Percentiles rank a stretch among this genome's conserved stretches.
Conservation (phyloP, 495 filamentous ascomycete genomes). For the Ascobolus immersus region DNA sequence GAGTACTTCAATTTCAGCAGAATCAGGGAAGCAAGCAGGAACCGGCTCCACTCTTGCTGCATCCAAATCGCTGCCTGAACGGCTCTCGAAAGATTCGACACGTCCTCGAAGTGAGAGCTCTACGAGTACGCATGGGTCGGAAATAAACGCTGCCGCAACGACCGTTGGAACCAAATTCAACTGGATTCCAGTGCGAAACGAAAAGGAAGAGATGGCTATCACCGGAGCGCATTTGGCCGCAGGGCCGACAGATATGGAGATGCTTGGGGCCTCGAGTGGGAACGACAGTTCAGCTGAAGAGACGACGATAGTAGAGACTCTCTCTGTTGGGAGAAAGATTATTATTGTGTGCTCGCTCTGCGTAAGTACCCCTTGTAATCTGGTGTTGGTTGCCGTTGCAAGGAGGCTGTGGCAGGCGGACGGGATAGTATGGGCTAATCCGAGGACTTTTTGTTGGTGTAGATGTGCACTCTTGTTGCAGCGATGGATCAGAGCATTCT, state of each 20-base stretch:
- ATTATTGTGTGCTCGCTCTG: conserved; percentile 14
- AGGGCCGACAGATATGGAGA: neutral
- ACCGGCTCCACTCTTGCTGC: too few species aligned
- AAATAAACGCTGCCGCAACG: too few species aligned
- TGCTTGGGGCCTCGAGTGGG: neutral
- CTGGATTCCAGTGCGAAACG: neutral
- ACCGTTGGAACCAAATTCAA: too few species aligned
- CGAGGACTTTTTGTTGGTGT: too few species aligned
- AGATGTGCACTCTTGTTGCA: conserved; percentile 29
- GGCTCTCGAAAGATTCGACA: too few species aligned
- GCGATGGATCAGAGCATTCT: conserved; percentile 38
- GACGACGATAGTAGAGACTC: conserved; percentile 1
- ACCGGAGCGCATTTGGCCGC: too few species aligned
- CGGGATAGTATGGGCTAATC: too few species aligned
- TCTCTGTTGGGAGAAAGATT: conserved; percentile 8
- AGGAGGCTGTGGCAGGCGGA: neutral
- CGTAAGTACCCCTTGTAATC: conserved; percentile 6
- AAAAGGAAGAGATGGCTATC: neutral
- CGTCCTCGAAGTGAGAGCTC: too few species aligned
- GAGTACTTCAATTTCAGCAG: too few species aligned
- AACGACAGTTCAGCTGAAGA: neutral
- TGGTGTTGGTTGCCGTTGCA: neutral
- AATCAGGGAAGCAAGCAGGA: too few species aligned
- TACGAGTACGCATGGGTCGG: too few species aligned
- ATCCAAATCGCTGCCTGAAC: too few species aligned